A percentile compares a stretch with the other conserved stretches of the same genome.
Conservation (phyloP, 139 green algal species). For the Tetraselmis striata region DNA sequence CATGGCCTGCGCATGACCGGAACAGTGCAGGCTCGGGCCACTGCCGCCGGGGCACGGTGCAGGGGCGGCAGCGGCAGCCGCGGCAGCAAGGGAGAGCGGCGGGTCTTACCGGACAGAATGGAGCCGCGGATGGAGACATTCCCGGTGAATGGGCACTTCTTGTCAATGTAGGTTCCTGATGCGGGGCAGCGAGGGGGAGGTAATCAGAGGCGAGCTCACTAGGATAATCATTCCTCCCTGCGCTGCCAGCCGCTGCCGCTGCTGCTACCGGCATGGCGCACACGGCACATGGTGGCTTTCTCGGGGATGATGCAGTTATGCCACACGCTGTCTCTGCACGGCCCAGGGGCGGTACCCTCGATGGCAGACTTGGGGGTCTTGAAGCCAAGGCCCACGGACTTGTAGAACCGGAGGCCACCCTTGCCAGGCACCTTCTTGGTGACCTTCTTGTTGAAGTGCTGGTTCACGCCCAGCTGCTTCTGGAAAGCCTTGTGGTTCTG, state of each 20-base stretch:
- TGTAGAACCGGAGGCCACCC: constrained; percentile 80
- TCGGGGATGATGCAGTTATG: neutral
- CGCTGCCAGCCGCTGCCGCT: neutral
- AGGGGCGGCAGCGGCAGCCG: neutral
- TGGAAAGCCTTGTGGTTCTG: constrained; percentile 91
- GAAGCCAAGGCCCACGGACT: constrained; percentile 96
- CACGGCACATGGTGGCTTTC: neutral
- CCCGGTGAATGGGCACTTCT: constrained; percentile 99
- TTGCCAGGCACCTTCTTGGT: constrained; percentile 83
- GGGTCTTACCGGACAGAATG: constrained; percentile 77
- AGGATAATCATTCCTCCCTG: neutral
- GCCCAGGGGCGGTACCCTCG: constrained; percentile 65
- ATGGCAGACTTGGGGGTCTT: constrained; percentile 97
- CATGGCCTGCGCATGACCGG: constrained; percentile 66
- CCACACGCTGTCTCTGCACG: no score
- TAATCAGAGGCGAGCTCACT: neutral
- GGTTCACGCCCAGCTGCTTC: constrained; percentile 87
- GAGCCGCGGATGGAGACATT: constrained; percentile 95
- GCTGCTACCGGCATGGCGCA: neutral
- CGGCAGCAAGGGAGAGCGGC: neutral
- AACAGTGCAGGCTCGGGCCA: no score
- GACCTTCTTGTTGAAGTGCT: constrained; percentile 51
- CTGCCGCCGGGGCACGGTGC: no score
- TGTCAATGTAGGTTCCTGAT: constrained; percentile 98
- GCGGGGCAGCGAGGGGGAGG: neutral